Evolutionary conservation across 495 filamentous ascomycete genomes (phyloP).

Genomic region (Astrocystis sublimbata): DNA sequence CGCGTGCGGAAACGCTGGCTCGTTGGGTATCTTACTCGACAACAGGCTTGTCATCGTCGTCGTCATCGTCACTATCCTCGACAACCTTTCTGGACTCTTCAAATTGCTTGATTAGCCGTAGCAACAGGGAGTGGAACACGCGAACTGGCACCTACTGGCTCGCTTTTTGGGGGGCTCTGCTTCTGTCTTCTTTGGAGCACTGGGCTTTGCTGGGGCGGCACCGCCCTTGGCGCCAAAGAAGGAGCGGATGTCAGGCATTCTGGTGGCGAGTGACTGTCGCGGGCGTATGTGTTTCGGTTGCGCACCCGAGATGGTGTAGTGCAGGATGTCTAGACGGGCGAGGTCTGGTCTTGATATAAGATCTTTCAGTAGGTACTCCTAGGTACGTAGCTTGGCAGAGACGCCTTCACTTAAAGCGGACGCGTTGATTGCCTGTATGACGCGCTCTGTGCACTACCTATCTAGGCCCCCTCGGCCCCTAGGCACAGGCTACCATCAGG

Average conservation of each 20-base stretch:
- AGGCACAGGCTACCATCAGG: too few species aligned
- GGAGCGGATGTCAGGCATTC: slow-evolving; percentile 79
- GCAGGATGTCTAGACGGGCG: too few species aligned
- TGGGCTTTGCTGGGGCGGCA: slow-evolving; percentile 45
- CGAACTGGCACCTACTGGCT: slow-evolving; percentile 37
- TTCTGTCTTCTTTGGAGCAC: slow-evolving; percentile 45
- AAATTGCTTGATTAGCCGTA: slow-evolving; percentile 25
- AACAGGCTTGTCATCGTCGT: slow-evolving; percentile 61
- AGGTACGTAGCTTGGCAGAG: neutral
- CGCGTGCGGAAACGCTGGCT: neutral
- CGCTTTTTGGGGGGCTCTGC: slow-evolving; percentile 43
- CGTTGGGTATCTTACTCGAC: slow-evolving; percentile 35
- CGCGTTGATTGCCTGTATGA: slow-evolving; percentile 17
- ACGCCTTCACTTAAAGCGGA: slow-evolving; percentile 8
- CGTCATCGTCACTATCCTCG: slow-evolving; percentile 76
- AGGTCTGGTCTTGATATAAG: neutral
- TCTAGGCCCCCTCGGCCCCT: too few species aligned
- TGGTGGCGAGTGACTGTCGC: neutral
- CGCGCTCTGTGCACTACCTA: slow-evolving; percentile 7
- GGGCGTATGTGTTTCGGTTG: neutral
- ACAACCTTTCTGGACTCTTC: slow-evolving; percentile 69
- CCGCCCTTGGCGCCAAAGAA: slow-evolving; percentile 72
- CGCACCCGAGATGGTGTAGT: neutral
- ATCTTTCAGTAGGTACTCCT: too few species aligned
- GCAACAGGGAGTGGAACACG: neutral